A percentile compares a stretch with the other conserved stretches of the same genome.
These are phyloP conservation scores for Mortierella sp. DNA, from an alignment of 371 early-diverging fungal species.

Conservation along the genomic window DNA sequence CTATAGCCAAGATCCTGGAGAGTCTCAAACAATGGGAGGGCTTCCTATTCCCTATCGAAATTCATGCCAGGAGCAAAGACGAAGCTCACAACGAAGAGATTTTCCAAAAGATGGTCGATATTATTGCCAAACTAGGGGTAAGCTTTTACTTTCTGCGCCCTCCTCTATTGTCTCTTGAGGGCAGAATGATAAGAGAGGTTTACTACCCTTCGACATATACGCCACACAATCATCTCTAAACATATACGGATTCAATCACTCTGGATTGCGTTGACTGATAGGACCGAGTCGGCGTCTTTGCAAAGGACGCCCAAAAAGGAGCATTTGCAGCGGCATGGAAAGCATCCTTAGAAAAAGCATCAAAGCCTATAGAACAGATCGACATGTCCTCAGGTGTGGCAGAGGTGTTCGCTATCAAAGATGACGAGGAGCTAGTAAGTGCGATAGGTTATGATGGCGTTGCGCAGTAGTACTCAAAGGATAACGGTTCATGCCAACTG, in stretches of 20 bases:
- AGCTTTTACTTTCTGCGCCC: background rate
- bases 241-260: too few species aligned
- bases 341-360: conserved; percentile 61
- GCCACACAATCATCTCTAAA: too few species aligned
- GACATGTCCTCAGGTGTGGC: conserved; percentile 84
- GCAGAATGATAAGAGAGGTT: too few species aligned
- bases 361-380: conserved; percentile 66
- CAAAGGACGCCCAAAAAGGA: conserved; percentile 83
- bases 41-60: conserved; percentile 73
- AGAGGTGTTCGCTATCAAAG: conserved; percentile 84
- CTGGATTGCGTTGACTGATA: conserved; percentile 26
- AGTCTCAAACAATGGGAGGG: conserved; percentile 55
- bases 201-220: too few species aligned
- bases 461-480: background rate
- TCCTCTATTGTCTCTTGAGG: background rate
- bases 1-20: conserved; percentile 59
- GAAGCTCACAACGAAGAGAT: conserved; percentile 68
- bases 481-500: background rate
- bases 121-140: conserved; percentile 56
- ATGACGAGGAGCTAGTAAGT: conserved; percentile 86
- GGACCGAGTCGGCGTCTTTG: conserved; percentile 81
- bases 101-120: conserved; percentile 67
- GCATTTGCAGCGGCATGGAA: conserved; percentile 86
- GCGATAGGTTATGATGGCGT: too few species aligned
- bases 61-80: conserved; percentile 83